Conservation (phyloP, 495 filamentous ascomycete genomes). For the Penicillium taxi region DNA sequence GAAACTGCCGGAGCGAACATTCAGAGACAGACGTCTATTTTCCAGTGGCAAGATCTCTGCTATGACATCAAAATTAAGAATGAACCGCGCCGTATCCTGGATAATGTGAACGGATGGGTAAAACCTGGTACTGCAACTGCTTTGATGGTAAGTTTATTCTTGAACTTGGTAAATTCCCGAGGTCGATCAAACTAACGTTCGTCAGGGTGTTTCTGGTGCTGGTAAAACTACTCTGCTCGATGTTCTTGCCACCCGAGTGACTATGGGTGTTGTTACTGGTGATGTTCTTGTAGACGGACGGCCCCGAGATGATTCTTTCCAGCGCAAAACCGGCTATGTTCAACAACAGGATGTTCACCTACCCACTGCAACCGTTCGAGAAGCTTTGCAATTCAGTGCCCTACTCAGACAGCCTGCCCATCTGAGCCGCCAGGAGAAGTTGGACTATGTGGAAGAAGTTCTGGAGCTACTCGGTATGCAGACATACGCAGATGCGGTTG, state of each 20-base stretch:
- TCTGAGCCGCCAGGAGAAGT: slow-evolving; percentile 34
- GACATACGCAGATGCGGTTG: slow-evolving; percentile 35
- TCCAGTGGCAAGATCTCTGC: slow-evolving; percentile 66
- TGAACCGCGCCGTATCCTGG: slow-evolving; percentile 48
- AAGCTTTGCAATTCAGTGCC: slow-evolving; percentile 73
- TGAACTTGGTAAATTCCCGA: too few relatives aligned
- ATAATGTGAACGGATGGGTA: slow-evolving; percentile 61
- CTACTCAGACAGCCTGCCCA: slow-evolving; percentile 67
- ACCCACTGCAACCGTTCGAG: slow-evolving; percentile 76
- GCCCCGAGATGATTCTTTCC: slow-evolving; percentile 62
- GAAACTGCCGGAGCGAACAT: slow-evolving; percentile 8
- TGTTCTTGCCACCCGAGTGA: slow-evolving; percentile 46
- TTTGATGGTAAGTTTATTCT: too few relatives aligned
- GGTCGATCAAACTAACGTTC: too few relatives aligned
- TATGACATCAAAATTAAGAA: slow-evolving; percentile 60
- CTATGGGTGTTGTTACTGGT: slow-evolving; percentile 43
- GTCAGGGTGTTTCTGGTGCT: slow-evolving; percentile 54
- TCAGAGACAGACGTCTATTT: slow-evolving; percentile 46
- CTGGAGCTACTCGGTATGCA: slow-evolving; percentile 43
- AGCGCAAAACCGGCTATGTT: slow-evolving; percentile 87
- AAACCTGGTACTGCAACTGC: slow-evolving; percentile 60
- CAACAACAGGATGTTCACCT: slow-evolving; percentile 91
- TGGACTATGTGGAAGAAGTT: slow-evolving; percentile 43
- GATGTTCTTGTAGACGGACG: slow-evolving; percentile 47
- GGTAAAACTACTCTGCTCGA: slow-evolving; percentile 62